phyloP scores from a whole-genome alignment of 257 asterid genomes.

The Jacaranda copaia region DNA sequence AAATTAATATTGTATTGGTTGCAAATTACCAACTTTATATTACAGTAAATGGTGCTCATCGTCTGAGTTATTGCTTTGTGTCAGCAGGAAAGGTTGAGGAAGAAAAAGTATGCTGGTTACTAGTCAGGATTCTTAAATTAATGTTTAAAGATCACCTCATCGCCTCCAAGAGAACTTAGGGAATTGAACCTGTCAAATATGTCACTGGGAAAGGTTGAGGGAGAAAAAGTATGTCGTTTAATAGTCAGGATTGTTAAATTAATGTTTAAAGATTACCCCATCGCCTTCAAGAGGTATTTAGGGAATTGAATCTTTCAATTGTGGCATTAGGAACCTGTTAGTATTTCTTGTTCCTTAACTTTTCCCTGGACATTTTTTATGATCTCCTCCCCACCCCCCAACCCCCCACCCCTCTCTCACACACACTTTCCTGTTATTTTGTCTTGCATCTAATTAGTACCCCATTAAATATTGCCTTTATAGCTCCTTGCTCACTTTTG shows the following conservation, averaged over 20 bases:
- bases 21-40: not conserved
- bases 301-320: not conserved
- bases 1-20: not conserved
- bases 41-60: not conserved
- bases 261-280: not conserved
- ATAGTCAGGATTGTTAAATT: not conserved
- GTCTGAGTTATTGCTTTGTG: not conserved
- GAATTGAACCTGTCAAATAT: not conserved
- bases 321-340: not conserved
- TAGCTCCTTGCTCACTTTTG: constrained; percentile 1
- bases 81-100: not conserved
- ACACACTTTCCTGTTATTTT: too few species aligned
- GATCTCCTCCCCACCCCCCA: not conserved
- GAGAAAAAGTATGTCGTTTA: too few species aligned
- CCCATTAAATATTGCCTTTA: not conserved
- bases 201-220: not conserved
- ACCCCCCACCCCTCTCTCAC: too few species aligned
- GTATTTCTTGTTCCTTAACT: too few species aligned
- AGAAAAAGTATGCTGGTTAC: not conserved
- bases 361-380: too few species aligned
- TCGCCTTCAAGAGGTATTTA: not conserved
- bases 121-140: not conserved
- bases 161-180: not conserved
- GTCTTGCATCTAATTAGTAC: too few species aligned
- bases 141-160: not conserved